Evolutionary conservation across 2,329 filamentous ascomycete species (phyloP).

Genomic region (Diaporthe vaccinii): DNA sequence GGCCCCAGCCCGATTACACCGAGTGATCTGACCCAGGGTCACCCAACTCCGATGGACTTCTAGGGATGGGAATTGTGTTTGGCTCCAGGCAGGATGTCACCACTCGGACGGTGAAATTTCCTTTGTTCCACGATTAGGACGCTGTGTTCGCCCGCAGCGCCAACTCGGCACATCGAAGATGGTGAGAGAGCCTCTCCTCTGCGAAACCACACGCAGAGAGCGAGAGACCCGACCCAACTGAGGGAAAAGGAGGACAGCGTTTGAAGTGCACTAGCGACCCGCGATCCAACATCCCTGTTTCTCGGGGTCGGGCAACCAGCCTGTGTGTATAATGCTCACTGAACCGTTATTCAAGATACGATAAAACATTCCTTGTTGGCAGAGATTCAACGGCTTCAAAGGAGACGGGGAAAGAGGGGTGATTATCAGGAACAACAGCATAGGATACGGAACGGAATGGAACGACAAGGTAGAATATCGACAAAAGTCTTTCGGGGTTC

Average conservation of each 20-base stretch:
- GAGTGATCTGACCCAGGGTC: conserved; percentile 26
- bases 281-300: background rate
- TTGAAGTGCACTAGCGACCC: too few relatives aligned
- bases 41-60: conserved; percentile 38
- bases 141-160: background rate
- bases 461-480: conserved; percentile 9
- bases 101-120: background rate
- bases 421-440: background rate
- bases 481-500: conserved; percentile 24
- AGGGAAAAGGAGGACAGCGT: too few relatives aligned
- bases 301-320: background rate
- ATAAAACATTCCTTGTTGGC: background rate
- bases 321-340: background rate
- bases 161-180: background rate
- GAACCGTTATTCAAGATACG: background rate
- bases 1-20: conserved; percentile 38
- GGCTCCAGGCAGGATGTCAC: background rate
- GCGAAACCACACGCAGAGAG: background rate
- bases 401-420: background rate
- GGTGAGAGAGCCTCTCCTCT: background rate
- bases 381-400: background rate
- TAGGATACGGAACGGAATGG: conserved; percentile 3
- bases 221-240: background rate
- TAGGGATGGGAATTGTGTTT: background rate
- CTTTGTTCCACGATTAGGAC: background rate